phyloP scores from a whole-genome alignment of 75 land plant genomes.

The Pinus albicaulis region DNA sequence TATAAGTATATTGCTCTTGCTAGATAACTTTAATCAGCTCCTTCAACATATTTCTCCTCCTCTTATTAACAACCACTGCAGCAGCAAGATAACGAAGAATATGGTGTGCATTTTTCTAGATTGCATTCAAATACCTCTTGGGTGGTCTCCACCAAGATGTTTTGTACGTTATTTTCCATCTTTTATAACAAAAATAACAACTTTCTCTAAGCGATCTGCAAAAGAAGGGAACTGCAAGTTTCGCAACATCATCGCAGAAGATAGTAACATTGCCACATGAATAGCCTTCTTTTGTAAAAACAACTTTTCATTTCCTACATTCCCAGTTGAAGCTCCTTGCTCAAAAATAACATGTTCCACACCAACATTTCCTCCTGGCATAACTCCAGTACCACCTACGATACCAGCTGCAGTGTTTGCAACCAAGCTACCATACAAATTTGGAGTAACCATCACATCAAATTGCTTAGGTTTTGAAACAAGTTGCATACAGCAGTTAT shows the following conservation, averaged over 20 bases:
- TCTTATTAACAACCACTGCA: slow-evolving; percentile 89
- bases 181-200: slow-evolving; percentile 66
- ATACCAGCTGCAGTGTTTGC: too few relatives aligned
- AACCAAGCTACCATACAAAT: too few relatives aligned
- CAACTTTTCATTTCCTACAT: slow-evolving; percentile 65
- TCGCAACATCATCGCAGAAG: slow-evolving; percentile 93
- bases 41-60: slow-evolving; percentile 83
- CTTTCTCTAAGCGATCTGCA: slow-evolving; percentile 82
- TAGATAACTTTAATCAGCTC: slow-evolving; percentile 94
- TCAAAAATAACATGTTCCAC: slow-evolving; percentile 86
- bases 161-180: slow-evolving; percentile 80
- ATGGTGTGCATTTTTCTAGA: slow-evolving; percentile 97
- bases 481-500: too few relatives aligned
- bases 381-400: too few relatives aligned
- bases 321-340: slow-evolving; percentile 94
- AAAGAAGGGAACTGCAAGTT: slow-evolving; percentile 77
- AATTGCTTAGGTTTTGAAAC: too few relatives aligned
- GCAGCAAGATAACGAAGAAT: slow-evolving; percentile 90
- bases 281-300: slow-evolving; percentile 69
- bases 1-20: slow-evolving; percentile 86
- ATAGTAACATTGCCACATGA: slow-evolving; percentile 83
- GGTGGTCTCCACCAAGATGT: slow-evolving; percentile 83
- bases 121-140: slow-evolving; percentile 96
- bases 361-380: slow-evolving; percentile 95
- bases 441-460: too few relatives aligned